phyloP scores from a whole-genome alignment of 805 yeast species.

The Suhomyces vadensis region DNA sequence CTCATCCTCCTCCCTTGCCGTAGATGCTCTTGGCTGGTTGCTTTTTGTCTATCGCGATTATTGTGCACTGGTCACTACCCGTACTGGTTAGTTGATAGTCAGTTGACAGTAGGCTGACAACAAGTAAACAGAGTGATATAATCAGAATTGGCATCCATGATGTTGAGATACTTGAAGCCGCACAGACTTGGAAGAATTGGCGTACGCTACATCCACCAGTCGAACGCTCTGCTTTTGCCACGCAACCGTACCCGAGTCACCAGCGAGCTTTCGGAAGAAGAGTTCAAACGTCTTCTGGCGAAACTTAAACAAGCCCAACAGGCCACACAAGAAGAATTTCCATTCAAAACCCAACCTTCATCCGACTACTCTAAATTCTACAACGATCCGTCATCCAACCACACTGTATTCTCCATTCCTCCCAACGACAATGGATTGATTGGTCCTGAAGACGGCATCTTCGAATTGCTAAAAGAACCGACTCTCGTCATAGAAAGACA shows the following conservation, averaged over 20 bases:
- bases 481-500: conserved; percentile 85
- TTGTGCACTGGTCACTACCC: too few species aligned
- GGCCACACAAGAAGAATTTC: conserved; percentile 16
- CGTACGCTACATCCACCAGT: not conserved
- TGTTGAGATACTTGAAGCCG: too few species aligned
- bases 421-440: conserved; percentile 53
- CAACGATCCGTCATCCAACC: conserved; percentile 30
- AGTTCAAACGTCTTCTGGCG: conserved; percentile 20
- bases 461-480: conserved; percentile 70
- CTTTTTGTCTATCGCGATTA: not conserved
- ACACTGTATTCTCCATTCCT: conserved; percentile 35
- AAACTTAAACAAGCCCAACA: conserved; percentile 14
- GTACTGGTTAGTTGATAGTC: too few species aligned
- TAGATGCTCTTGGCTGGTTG: not conserved
- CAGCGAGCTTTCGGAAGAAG: conserved; percentile 38
- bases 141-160: too few species aligned
- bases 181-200: too few species aligned
- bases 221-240: conserved; percentile 1
- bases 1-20: too few species aligned
- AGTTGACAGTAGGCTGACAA: too few species aligned
- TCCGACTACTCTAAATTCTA: conserved; percentile 19
- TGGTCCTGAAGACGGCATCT: conserved; percentile 58
- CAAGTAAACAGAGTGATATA: too few species aligned
- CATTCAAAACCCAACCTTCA: conserved; percentile 32
- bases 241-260: conserved; percentile 26